A percentile compares a stretch with the other conserved stretches of the same genome.
Evolutionary conservation across 371 early-diverging fungal species (phyloP).

Genomic region (Capillidium rhysosporum): DNA sequence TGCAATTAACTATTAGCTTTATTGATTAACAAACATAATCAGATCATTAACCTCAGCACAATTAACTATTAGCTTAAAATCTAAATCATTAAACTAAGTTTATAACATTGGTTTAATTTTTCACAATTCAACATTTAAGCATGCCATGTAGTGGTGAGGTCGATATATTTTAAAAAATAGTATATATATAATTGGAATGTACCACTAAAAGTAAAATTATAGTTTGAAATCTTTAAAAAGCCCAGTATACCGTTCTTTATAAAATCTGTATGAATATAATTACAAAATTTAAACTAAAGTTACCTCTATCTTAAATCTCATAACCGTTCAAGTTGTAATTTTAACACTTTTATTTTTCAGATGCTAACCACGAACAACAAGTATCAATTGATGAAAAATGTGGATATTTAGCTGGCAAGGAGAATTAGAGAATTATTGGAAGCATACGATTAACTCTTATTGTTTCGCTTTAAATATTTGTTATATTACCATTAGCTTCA

Average conservation of each 20-base stretch:
- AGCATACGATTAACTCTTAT: constrained; percentile 1
- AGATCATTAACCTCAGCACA: too few species aligned
- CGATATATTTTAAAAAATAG: background rate
- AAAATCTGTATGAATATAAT: constrained; percentile 7
- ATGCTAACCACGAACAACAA: constrained; percentile 9
- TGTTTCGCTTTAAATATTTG: too few species aligned
- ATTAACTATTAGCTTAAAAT: too few species aligned
- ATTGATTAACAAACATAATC: background rate
- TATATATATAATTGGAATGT: background rate
- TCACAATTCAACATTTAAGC: too few species aligned
- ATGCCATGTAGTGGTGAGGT: too few species aligned
- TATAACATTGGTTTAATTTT: too few species aligned
- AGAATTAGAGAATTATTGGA: constrained; percentile 8
- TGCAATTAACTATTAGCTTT: background rate
- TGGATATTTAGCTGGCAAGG: constrained; percentile 10
- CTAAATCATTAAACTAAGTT: too few species aligned
- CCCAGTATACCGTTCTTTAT: constrained; percentile 8
- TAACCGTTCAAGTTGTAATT: constrained; percentile 6
- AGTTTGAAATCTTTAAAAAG: constrained; percentile 1
- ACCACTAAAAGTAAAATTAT: constrained; percentile 4
- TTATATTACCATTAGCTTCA: background rate
- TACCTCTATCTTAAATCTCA: constrained; percentile 11
- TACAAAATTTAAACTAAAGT: background rate
- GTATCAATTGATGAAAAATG: constrained; percentile 5
- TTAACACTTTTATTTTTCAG: background rate